A percentile compares a stretch with the other conserved stretches of the same genome.
Conservation (phyloP, 2,329 filamentous ascomycete species). For the Claviceps purpurea region DNA sequence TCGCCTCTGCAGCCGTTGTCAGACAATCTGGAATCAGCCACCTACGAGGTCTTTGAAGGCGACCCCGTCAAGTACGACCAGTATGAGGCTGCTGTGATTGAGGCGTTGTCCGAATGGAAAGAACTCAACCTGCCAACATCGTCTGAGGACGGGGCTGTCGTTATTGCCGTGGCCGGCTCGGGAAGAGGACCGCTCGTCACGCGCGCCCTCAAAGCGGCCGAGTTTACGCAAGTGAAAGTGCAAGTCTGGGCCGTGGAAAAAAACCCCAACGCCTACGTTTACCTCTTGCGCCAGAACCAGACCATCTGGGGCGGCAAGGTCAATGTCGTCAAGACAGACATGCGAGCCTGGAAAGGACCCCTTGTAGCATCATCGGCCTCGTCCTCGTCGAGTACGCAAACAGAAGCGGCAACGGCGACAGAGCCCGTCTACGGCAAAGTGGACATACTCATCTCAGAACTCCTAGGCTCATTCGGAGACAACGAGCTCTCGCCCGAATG, state of each 20-base stretch:
- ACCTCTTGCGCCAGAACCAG: constrained; percentile 76
- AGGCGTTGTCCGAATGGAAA: constrained; percentile 71
- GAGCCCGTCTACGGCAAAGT: constrained; percentile 50
- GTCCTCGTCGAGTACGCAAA: constrained; percentile 16
- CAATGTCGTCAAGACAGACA: constrained; percentile 87
- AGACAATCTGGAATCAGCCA: constrained; percentile 92
- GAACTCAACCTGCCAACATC: constrained; percentile 59
- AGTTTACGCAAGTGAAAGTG: constrained; percentile 61
- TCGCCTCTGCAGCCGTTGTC: constrained; percentile 88
- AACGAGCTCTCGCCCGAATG: constrained; percentile 97
- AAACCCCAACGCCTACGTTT: constrained; percentile 93
- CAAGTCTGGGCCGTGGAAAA: constrained; percentile 92
- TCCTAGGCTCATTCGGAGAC: constrained; percentile 89
- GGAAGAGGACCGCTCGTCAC: constrained; percentile 88
- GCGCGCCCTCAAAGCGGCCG: constrained; percentile 68
- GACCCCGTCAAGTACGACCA: constrained; percentile 96
- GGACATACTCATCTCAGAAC: constrained; percentile 87
- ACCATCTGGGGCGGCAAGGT: constrained; percentile 69
- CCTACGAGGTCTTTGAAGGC: constrained; percentile 96
- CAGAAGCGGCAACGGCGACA: constrained; percentile 17
- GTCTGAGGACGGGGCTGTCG: constrained; percentile 54
- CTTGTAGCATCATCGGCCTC: constrained; percentile 25
- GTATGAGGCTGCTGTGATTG: constrained; percentile 75
- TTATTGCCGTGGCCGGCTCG: constrained; percentile 85
- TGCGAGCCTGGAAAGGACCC: constrained; percentile 91